Percentiles rank a stretch among this genome's conserved stretches.
These are phyloP conservation scores for Corinectria fuckeliana DNA, from an alignment of 2,329 filamentous ascomycete species.

Conservation along the genomic window DNA sequence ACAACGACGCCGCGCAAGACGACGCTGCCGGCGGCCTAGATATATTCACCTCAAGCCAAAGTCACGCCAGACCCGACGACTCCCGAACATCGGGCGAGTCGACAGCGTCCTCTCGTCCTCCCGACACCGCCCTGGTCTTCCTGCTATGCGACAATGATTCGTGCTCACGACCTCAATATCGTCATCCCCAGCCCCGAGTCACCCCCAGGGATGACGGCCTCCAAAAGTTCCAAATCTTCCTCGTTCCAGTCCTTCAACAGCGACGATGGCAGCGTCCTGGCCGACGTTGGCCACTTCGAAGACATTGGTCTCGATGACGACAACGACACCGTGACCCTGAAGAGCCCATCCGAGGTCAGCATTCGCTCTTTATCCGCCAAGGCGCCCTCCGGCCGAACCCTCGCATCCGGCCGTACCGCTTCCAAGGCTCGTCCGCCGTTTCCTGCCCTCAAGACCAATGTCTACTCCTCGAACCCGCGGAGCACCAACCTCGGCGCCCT, in stretches of 20 bases:
- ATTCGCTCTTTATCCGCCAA: slow-evolving; percentile 43
- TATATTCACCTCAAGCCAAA: neutral
- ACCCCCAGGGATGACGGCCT: slow-evolving; percentile 71
- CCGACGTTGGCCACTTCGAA: slow-evolving; percentile 85
- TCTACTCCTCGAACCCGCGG: slow-evolving; percentile 56
- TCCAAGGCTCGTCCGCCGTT: slow-evolving; percentile 51
- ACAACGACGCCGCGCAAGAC: slow-evolving; percentile 28
- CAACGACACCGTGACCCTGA: slow-evolving; percentile 59
- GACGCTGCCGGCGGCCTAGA: neutral
- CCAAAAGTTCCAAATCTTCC: slow-evolving; percentile 90
- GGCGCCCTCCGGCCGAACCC: slow-evolving; percentile 38
- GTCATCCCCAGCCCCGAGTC: slow-evolving; percentile 45
- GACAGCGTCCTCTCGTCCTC: slow-evolving; percentile 22
- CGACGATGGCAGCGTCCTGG: slow-evolving; percentile 72
- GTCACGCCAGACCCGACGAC: slow-evolving; percentile 9
- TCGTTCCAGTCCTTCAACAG: slow-evolving; percentile 83
- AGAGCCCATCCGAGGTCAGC: slow-evolving; percentile 53
- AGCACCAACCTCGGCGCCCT: slow-evolving; percentile 54
- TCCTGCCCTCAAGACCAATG: slow-evolving; percentile 53
- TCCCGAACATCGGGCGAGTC: slow-evolving; percentile 19
- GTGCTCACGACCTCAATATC: slow-evolving; percentile 40
- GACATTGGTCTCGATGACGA: slow-evolving; percentile 85
- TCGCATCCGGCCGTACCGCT: slow-evolving; percentile 40
- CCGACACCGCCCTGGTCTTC: slow-evolving; percentile 13
- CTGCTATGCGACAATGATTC: slow-evolving; percentile 46